These are phyloP conservation scores for Diaporthe citrichinensis DNA, from an alignment of 2,329 filamentous ascomycete genomes.

Conservation along the genomic window DNA sequence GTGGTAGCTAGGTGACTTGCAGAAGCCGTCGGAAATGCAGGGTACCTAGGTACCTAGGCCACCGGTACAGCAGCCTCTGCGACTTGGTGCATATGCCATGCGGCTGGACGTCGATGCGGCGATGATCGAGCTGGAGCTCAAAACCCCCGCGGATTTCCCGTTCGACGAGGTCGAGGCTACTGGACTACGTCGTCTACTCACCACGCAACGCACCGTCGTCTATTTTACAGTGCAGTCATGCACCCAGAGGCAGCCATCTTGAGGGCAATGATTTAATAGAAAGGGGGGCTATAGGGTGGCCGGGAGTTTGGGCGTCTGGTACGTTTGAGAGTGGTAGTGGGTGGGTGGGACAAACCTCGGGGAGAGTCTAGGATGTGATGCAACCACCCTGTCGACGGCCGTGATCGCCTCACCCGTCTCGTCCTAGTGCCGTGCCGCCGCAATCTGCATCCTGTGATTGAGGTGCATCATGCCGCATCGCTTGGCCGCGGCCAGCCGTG, in stretches of 20 bases:
- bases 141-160: background rate
- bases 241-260: slow-evolving; percentile 5
- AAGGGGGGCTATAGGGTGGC: slow-evolving; percentile 4
- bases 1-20: background rate
- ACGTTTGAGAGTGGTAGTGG: slow-evolving; percentile 30
- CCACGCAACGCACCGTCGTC: background rate
- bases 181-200: background rate
- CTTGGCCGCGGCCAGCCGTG: slow-evolving; percentile 34
- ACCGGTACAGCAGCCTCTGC: slow-evolving; percentile 35
- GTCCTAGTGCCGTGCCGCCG: slow-evolving; percentile 29
- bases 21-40: slow-evolving; percentile 28
- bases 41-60: too few relatives aligned
- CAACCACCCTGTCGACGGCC: slow-evolving; percentile 35
- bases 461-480: slow-evolving; percentile 36
- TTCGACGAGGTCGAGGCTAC: background rate
- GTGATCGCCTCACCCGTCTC: slow-evolving; percentile 33
- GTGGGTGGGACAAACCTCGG: slow-evolving; percentile 35
- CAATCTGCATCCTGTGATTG: slow-evolving; percentile 37
- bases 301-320: slow-evolving; percentile 35
- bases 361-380: slow-evolving; percentile 31
- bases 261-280: slow-evolving; percentile 4
- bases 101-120: slow-evolving; percentile 23
- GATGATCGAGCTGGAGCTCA: background rate
- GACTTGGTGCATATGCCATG: slow-evolving; percentile 37
- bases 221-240: background rate